A percentile compares a stretch with the other conserved stretches of the same genome.
Conservation (phyloP, 73 alveolate species). For the Tetrahymena thermophila region DNA sequence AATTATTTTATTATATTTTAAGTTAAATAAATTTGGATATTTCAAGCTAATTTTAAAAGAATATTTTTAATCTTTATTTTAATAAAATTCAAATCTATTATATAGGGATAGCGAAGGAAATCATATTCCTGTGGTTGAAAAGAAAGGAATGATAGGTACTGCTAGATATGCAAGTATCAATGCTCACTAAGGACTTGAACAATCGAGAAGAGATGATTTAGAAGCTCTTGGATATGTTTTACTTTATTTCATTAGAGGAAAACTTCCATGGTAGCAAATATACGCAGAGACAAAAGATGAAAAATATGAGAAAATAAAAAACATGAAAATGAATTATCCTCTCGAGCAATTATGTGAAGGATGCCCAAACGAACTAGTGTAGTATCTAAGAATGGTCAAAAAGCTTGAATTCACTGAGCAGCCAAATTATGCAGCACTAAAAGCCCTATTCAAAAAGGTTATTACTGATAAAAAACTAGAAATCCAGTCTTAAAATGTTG, state of each 20-base stretch:
- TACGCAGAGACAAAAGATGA: slow-evolving; percentile 61
- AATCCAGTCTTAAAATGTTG: background rate
- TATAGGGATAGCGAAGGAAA: slow-evolving; percentile 60
- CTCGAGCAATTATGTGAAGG: slow-evolving; percentile 66
- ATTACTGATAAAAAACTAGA: background rate
- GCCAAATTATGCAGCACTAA: slow-evolving; percentile 45
- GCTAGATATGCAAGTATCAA: slow-evolving; percentile 69
- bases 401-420: slow-evolving; percentile 66
- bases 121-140: slow-evolving; percentile 57
- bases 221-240: slow-evolving; percentile 62
- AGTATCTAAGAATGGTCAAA: slow-evolving; percentile 56
- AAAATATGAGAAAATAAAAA: slow-evolving; percentile 64
- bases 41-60: too few species aligned
- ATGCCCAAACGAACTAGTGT: slow-evolving; percentile 60
- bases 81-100: background rate
- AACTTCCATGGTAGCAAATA: slow-evolving; percentile 62
- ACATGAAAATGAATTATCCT: slow-evolving; percentile 66
- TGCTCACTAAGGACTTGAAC: slow-evolving; percentile 61
- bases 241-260: slow-evolving; percentile 47
- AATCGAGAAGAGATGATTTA: slow-evolving; percentile 71
- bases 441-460: background rate
- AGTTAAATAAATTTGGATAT: too few species aligned
- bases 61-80: background rate
- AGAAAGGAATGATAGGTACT: slow-evolving; percentile 68
- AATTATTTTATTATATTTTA: too few species aligned